phyloP scores from a whole-genome alignment of 140 eudicot genomes.

The Stevia rebaudiana region DNA sequence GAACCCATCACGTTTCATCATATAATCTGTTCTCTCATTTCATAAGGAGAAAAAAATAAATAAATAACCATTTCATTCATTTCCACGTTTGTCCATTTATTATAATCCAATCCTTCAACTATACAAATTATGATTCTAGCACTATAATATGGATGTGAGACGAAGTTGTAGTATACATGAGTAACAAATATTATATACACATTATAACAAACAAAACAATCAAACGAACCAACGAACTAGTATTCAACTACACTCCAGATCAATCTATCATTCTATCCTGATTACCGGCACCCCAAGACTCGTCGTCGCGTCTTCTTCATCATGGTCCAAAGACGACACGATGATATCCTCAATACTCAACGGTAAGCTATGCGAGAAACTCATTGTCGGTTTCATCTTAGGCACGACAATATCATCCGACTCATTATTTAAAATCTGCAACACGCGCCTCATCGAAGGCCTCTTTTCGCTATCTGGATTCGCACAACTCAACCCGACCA shows the following conservation, averaged over 20 bases:
- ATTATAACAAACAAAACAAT: neutral
- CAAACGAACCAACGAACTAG: neutral
- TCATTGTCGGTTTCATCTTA: conserved; percentile 58
- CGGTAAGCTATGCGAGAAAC: conserved; percentile 59
- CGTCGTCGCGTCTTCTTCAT: conserved; percentile 18
- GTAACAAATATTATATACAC: conserved; percentile 28
- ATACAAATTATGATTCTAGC: neutral
- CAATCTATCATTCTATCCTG: neutral
- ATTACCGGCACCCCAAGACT: conserved; percentile 10
- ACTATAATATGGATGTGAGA: neutral
- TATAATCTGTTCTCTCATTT: too few relatives aligned
- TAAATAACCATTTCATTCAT: too few relatives aligned
- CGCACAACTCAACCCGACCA: conserved; percentile 74
- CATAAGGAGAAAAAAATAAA: too few relatives aligned
- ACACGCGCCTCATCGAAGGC: conserved; percentile 83
- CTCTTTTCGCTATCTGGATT: conserved; percentile 68
- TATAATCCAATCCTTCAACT: neutral
- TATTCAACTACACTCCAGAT: conserved; percentile 9
- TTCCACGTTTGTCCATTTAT: too few relatives aligned
- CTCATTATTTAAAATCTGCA: conserved; percentile 77
- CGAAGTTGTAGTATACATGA: neutral
- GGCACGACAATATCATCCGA: conserved; percentile 62
- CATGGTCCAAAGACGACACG: conserved; percentile 25
- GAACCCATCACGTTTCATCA: too few relatives aligned
- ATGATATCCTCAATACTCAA: conserved; percentile 59